Percentiles rank a stretch among this genome's conserved stretches.
Conservation (phyloP, 257 asterid genomes). For the Penstemon newberryi region DNA sequence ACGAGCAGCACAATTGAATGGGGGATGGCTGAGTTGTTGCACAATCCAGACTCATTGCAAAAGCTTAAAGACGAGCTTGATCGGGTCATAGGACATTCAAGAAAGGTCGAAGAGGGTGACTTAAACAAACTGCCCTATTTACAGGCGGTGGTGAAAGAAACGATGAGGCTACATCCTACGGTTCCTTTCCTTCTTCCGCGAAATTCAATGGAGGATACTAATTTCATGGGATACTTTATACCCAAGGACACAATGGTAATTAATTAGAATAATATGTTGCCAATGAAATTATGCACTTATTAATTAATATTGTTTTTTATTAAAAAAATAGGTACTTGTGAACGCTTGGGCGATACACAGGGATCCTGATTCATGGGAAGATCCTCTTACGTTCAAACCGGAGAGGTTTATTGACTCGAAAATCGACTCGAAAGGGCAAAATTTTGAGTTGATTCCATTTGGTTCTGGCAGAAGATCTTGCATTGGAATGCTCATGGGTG, state of each 20-base stretch:
- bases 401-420: conserved; percentile 49
- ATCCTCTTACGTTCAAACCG: conserved; percentile 41
- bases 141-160: conserved; percentile 45
- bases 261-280: too few species aligned
- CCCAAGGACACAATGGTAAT: conserved; percentile 35
- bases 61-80: conserved; percentile 34
- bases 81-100: conserved; percentile 13
- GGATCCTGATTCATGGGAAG: conserved; percentile 34
- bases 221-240: conserved; percentile 41
- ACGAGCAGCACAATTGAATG: conserved; percentile 33
- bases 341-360: too few species aligned
- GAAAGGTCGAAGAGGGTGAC: conserved; percentile 32
- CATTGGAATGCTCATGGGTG: conserved; percentile 46
- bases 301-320: too few species aligned
- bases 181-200: conserved; percentile 38
- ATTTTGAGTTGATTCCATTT: conserved; percentile 50
- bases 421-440: conserved; percentile 45
- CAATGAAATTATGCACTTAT: too few species aligned
- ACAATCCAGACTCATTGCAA: conserved; percentile 31
- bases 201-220: conserved; percentile 33
- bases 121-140: conserved; percentile 32
- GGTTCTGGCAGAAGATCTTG: conserved; percentile 54
- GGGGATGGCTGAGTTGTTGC: conserved; percentile 42
- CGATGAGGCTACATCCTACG: conserved; percentile 38
- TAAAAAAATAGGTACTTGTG: too few species aligned